phyloP scores from a whole-genome alignment of 495 filamentous ascomycete species.

The Hypoxylon subgilvum region DNA sequence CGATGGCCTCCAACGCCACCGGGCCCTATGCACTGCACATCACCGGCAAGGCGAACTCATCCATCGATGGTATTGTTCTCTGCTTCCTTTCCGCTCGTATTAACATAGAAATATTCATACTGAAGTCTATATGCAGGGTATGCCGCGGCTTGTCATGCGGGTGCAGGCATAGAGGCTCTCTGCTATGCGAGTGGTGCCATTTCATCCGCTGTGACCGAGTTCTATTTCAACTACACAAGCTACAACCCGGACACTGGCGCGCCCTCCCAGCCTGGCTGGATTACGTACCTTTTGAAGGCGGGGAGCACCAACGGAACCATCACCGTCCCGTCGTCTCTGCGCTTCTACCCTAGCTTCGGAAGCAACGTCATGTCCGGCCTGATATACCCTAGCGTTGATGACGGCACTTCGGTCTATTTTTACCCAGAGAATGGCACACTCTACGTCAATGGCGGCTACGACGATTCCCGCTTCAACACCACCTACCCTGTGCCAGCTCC shows the following conservation, averaged over 20 bases:
- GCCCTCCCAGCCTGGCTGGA: slow-evolving; percentile 18
- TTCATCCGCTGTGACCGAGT: slow-evolving; percentile 4
- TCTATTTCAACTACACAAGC: slow-evolving; percentile 29
- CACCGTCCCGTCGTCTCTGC: slow-evolving; percentile 8
- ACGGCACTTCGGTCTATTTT: slow-evolving; percentile 8
- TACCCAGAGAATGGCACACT: slow-evolving; percentile 21
- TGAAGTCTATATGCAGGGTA: slow-evolving; percentile 25
- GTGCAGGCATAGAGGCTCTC: slow-evolving; percentile 29
- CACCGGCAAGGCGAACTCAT: slow-evolving; percentile 23
- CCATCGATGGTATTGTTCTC: slow-evolving; percentile 26
- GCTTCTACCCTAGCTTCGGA: slow-evolving; percentile 3
- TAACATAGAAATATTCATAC: neutral
- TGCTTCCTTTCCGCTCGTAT: neutral
- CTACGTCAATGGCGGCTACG: slow-evolving; percentile 16
- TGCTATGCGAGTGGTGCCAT: slow-evolving; percentile 30
- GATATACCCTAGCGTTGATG: slow-evolving; percentile 14
- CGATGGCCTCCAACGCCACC: slow-evolving; percentile 21
- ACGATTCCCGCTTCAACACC: slow-evolving; percentile 19
- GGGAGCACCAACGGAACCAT: slow-evolving; percentile 12
- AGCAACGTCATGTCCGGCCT: slow-evolving; percentile 17
- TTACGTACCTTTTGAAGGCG: slow-evolving; percentile 11
- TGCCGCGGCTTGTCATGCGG: slow-evolving; percentile 29
- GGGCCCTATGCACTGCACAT: slow-evolving; percentile 35
- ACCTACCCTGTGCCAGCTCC: slow-evolving; percentile 2
- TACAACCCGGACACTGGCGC: slow-evolving; percentile 19